phyloP scores from a whole-genome alignment of 2,329 filamentous ascomycete species.

The Blastomyces emzantsi region DNA sequence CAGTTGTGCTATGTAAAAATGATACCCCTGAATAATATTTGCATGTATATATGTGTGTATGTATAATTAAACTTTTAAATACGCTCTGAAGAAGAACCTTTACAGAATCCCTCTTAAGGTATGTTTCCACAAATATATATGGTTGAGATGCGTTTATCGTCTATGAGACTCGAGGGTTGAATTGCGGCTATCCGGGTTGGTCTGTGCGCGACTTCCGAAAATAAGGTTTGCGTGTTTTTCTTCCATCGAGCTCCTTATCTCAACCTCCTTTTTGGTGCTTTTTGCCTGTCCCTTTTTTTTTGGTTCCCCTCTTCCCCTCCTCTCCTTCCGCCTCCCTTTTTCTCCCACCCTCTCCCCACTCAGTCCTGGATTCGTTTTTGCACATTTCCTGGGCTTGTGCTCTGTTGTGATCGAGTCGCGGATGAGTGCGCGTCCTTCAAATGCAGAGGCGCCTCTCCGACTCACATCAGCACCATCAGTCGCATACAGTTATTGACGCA shows the following conservation, averaged over 20 bases:
- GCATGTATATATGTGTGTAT: neutral
- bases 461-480: conserved; percentile 33
- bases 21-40: conserved; percentile 5
- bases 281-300: neutral
- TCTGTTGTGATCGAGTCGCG: conserved; percentile 20
- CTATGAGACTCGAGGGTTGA: neutral
- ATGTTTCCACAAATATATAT: neutral
- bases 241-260: neutral
- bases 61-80: conserved; percentile 1
- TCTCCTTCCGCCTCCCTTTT: neutral
- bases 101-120: neutral
- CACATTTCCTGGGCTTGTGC: neutral
- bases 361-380: neutral
- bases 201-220: conserved; percentile 8
- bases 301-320: neutral
- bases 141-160: neutral
- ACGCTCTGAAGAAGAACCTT: neutral
- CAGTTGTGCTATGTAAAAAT: neutral
- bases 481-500: conserved; percentile 24
- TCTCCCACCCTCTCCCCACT: neutral
- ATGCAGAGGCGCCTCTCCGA: conserved; percentile 41
- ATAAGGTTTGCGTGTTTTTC: neutral
- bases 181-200: conserved; percentile 2
- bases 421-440: conserved; percentile 32
- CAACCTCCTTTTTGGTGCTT: conserved; percentile 3